Conservation (phyloP, 805 yeast species). For the Starmerella bacillaris region DNA sequence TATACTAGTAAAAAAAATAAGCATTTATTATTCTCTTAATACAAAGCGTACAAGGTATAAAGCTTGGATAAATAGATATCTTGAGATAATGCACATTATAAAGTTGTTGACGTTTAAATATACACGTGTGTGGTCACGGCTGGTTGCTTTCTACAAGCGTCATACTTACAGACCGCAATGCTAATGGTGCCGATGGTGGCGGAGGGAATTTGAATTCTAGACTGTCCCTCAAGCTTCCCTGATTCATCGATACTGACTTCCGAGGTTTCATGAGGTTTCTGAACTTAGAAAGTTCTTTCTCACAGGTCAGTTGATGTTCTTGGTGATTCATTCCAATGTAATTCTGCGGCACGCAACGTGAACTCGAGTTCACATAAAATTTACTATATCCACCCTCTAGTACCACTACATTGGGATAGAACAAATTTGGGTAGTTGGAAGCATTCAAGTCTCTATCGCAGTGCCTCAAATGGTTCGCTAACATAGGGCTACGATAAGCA, state of each 20-base stretch:
- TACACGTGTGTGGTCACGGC: too few species aligned
- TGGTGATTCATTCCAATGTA: slow-evolving; percentile 76
- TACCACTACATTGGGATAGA: slow-evolving; percentile 76
- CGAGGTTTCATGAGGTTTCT: slow-evolving; percentile 27
- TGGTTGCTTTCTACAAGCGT: too few species aligned
- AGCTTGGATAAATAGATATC: too few species aligned
- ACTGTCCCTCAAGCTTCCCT: not conserved
- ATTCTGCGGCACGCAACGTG: slow-evolving; percentile 52
- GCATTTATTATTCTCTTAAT: too few species aligned
- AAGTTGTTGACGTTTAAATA: too few species aligned
- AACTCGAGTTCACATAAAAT: slow-evolving; percentile 43
- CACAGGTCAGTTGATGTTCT: slow-evolving; percentile 30
- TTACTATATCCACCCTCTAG: slow-evolving; percentile 81
- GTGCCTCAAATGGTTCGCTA: slow-evolving; percentile 73
- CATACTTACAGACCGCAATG: too few species aligned
- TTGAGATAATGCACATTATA: too few species aligned
- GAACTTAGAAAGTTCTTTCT: slow-evolving; percentile 36
- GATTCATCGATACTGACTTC: slow-evolving; percentile 3
- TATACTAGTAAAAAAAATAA: too few species aligned
- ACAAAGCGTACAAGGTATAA: too few species aligned
- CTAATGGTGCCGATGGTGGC: not conserved
- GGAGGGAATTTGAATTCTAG: slow-evolving; percentile 1
- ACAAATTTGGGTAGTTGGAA: slow-evolving; percentile 59
- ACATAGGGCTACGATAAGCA: slow-evolving; percentile 78
- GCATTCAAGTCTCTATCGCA: slow-evolving; percentile 62